phyloP scores from a whole-genome alignment of 352 stramenopile genomes.

The Pilasporangium apinafurcum region DNA sequence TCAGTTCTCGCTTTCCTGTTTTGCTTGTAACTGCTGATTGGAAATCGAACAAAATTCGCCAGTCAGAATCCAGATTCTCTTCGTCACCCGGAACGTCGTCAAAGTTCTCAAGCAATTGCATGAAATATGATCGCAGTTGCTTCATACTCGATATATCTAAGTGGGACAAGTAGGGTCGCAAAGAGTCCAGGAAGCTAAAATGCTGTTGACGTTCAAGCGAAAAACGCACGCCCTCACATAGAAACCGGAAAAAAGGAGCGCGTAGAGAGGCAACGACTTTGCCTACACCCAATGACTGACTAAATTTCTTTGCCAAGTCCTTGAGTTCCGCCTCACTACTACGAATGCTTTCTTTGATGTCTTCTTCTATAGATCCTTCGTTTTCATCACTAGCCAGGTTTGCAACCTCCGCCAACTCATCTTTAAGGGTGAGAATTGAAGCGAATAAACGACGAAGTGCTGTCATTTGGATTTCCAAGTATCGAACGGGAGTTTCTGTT shows the following conservation, averaged over 20 bases:
- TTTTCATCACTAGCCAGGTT: slow-evolving; percentile 14
- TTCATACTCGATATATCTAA: slow-evolving; percentile 55
- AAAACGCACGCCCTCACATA: slow-evolving; percentile 77
- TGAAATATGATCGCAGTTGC: slow-evolving; percentile 67
- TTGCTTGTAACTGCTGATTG: slow-evolving; percentile 27
- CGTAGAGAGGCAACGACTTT: slow-evolving; percentile 60
- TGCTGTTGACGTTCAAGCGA: slow-evolving; percentile 46
- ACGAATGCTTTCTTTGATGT: slow-evolving; percentile 47
- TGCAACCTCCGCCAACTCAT: slow-evolving; percentile 27
- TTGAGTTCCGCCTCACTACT: slow-evolving; percentile 45
- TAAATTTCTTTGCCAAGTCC: slow-evolving; percentile 75
- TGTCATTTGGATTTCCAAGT: slow-evolving; percentile 87
- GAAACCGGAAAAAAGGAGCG: slow-evolving; percentile 73
- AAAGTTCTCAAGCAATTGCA: slow-evolving; percentile 42
- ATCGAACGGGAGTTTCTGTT: slow-evolving; percentile 62
- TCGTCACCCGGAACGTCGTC: slow-evolving; percentile 29
- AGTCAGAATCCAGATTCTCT: slow-evolving; percentile 35
- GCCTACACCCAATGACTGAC: slow-evolving; percentile 72
- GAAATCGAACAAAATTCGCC: slow-evolving; percentile 68
- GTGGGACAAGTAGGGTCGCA: slow-evolving; percentile 68
- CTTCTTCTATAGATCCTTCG: slow-evolving; percentile 38
- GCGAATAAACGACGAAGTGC: slow-evolving; percentile 65
- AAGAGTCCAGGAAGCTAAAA: slow-evolving; percentile 62
- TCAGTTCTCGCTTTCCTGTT: slow-evolving; percentile 3
- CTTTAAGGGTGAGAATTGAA: slow-evolving; percentile 53